Percentiles rank a stretch among this genome's conserved stretches.
These are phyloP conservation scores for Fusarium chuoi DNA, from an alignment of 2,329 filamentous ascomycete species.

Conservation along the genomic window DNA sequence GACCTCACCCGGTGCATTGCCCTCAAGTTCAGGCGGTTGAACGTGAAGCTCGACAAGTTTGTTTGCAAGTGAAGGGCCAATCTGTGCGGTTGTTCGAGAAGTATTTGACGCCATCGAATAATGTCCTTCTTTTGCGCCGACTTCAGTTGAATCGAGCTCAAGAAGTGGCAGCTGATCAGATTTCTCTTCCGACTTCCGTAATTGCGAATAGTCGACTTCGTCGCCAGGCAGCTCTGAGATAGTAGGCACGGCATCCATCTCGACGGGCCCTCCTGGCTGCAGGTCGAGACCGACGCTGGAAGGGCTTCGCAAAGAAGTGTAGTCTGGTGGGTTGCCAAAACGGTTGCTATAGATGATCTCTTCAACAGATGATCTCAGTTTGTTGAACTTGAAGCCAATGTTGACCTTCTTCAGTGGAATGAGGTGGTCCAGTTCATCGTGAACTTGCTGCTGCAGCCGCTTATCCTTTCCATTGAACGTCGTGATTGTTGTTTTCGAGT, in stretches of 20 bases:
- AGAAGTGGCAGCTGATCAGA: not conserved
- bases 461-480: conserved; percentile 39
- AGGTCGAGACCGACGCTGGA: conserved; percentile 18
- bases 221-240: conserved; percentile 30
- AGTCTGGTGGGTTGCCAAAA: conserved; percentile 21
- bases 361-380: conserved; percentile 28
- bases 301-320: conserved; percentile 25
- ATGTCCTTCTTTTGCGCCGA: not conserved
- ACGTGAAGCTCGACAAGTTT: conserved; percentile 26
- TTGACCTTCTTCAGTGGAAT: conserved; percentile 38
- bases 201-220: not conserved
- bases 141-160: conserved; percentile 29
- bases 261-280: not conserved
- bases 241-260: not conserved
- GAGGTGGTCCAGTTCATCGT: conserved; percentile 40
- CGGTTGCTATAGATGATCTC: conserved; percentile 39
- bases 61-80: not conserved
- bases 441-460: conserved; percentile 34
- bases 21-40: conserved; percentile 34
- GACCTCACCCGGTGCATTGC: conserved; percentile 1
- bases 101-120: not conserved
- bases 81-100: not conserved
- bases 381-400: conserved; percentile 41
- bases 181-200: not conserved
- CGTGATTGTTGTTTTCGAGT: conserved; percentile 29